Percentiles rank a stretch among this genome's conserved stretches.
These are phyloP conservation scores for Diatrype stigma DNA, from an alignment of 2,329 filamentous ascomycete species.

Conservation along the genomic window DNA sequence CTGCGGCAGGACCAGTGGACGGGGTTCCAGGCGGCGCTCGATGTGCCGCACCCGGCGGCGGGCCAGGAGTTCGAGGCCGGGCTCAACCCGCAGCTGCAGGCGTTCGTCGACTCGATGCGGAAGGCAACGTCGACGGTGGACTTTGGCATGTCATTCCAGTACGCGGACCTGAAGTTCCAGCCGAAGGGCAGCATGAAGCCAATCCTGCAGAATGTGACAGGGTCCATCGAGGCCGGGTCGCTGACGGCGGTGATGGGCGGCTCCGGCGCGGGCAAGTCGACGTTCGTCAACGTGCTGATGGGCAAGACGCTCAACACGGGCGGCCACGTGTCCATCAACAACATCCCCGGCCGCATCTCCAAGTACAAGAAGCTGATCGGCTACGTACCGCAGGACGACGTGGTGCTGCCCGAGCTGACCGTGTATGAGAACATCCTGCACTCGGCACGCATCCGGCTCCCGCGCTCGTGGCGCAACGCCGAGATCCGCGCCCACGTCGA, in stretches of 20 bases:
- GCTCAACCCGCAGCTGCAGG: slow-evolving; percentile 36
- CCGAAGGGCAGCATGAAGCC: slow-evolving; percentile 39
- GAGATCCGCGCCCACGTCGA: slow-evolving; percentile 53
- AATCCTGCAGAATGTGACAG: slow-evolving; percentile 50
- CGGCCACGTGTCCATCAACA: slow-evolving; percentile 50
- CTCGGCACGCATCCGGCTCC: slow-evolving; percentile 51
- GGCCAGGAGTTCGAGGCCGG: slow-evolving; percentile 26
- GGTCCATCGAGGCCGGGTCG: slow-evolving; percentile 48
- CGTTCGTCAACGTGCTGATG: slow-evolving; percentile 59
- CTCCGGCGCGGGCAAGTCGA: slow-evolving; percentile 56
- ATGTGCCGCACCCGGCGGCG: slow-evolving; percentile 23
- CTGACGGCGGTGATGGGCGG: slow-evolving; percentile 59
- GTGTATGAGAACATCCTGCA: slow-evolving; percentile 60
- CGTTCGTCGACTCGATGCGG: slow-evolving; percentile 50
- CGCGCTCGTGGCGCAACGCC: slow-evolving; percentile 43
- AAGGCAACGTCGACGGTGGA: slow-evolving; percentile 45
- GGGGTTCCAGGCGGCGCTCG: slow-evolving; percentile 35
- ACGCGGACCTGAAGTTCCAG: slow-evolving; percentile 45
- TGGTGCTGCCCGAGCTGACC: slow-evolving; percentile 55
- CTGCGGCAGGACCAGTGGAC: slow-evolving; percentile 24
- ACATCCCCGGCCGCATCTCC: slow-evolving; percentile 41
- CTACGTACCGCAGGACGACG: slow-evolving; percentile 59
- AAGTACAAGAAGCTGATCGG: slow-evolving; percentile 57
- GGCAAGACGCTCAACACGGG: slow-evolving; percentile 49
- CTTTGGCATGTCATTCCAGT: slow-evolving; percentile 51